Conservation (phyloP, 768 basidiomycete species). For the Russula abietina region DNA sequence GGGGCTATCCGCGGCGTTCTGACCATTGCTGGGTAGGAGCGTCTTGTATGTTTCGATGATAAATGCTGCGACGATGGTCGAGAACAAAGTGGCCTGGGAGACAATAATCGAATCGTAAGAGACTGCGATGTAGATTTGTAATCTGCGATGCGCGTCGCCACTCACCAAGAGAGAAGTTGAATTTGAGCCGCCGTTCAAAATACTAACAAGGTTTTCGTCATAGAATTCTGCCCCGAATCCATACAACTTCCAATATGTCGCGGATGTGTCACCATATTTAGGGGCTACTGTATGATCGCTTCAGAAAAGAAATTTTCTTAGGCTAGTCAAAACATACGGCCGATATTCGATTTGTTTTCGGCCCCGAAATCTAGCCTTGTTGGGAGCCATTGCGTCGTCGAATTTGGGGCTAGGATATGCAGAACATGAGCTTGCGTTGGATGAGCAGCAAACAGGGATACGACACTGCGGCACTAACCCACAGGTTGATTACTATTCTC, state of each 20-base stretch:
- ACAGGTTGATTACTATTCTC: too few relatives aligned
- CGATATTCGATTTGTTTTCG: too few relatives aligned
- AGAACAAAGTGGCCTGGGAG: slow-evolving; percentile 19
- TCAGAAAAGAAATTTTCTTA: background rate
- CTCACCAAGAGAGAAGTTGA: slow-evolving; percentile 24
- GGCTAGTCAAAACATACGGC: background rate
- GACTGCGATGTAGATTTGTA: background rate
- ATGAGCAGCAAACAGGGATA: too few relatives aligned
- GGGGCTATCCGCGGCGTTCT: background rate
- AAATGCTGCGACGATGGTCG: slow-evolving; percentile 24
- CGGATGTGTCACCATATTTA: slow-evolving; percentile 13
- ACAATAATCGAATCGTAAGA: background rate
- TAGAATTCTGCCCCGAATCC: slow-evolving; percentile 9
- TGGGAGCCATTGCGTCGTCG: too few relatives aligned
- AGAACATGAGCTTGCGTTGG: too few relatives aligned
- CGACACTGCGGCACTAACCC: too few relatives aligned
- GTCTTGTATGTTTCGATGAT: slow-evolving; percentile 24
- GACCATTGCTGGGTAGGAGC: slow-evolving; percentile 4
- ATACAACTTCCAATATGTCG: slow-evolving; percentile 22
- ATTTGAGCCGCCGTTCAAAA: slow-evolving; percentile 17
- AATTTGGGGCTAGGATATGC: too few relatives aligned
- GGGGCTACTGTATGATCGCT: background rate
- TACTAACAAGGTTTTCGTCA: slow-evolving; percentile 18
- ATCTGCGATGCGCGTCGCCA: background rate
- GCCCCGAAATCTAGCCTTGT: too few relatives aligned